phyloP scores from a whole-genome alignment of 768 basidiomycete species.

The Mycena haematopus region DNA sequence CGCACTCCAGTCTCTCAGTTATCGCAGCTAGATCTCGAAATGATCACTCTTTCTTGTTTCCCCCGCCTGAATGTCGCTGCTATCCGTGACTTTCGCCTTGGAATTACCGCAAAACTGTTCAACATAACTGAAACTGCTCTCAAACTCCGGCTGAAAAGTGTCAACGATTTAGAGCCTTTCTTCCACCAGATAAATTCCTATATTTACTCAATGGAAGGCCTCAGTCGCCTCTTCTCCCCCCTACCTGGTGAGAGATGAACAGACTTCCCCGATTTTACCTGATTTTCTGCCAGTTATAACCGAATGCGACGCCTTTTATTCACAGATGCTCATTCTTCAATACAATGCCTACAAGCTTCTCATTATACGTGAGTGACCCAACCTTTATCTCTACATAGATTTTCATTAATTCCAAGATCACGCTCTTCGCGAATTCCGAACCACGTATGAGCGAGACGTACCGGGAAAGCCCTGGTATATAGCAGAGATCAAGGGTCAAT shows the following conservation, averaged over 20 bases:
- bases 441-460: conserved; percentile 23
- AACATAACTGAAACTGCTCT: conserved; percentile 40
- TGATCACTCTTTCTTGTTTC: conserved; percentile 37
- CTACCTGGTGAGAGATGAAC: conserved; percentile 40
- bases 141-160: conserved; percentile 37
- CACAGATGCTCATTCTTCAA: conserved; percentile 47
- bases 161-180: conserved; percentile 38
- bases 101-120: conserved; percentile 43
- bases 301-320: conserved; percentile 49
- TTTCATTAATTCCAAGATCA: conserved; percentile 32
- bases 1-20: conserved; percentile 45
- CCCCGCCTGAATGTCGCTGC: conserved; percentile 26
- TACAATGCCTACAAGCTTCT: conserved; percentile 49
- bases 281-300: conserved; percentile 46
- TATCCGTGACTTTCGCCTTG: conserved; percentile 45
- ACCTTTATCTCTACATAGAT: not conserved
- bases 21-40: conserved; percentile 37
- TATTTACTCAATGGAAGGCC: conserved; percentile 41
- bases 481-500: conserved; percentile 41
- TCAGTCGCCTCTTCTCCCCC: conserved; percentile 47
- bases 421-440: conserved; percentile 37
- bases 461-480: conserved; percentile 41
- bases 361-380: conserved; percentile 31
- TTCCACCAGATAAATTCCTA: conserved; percentile 41
- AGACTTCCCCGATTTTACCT: not conserved